Evolutionary conservation across 177 flowering plant genomes (phyloP).

Genomic region (Vitis hybrid): DNA sequence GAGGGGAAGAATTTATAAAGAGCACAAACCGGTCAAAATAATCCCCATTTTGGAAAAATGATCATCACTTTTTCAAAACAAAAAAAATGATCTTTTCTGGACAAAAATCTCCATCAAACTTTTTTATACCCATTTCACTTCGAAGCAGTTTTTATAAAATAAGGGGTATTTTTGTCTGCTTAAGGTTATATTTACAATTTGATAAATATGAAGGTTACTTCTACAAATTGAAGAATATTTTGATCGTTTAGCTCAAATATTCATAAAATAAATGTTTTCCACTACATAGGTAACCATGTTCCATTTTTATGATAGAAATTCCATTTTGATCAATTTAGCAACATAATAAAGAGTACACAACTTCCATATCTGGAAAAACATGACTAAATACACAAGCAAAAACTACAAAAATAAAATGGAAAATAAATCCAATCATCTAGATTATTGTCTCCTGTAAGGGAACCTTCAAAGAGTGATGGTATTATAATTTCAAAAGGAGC

Average conservation of each 20-base stretch:
- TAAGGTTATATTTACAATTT: neutral
- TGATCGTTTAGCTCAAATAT: neutral
- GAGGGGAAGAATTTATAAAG: no score
- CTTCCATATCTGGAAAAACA: neutral
- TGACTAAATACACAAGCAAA: neutral
- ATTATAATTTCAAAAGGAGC: neutral
- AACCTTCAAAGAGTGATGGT: neutral
- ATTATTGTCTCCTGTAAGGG: neutral
- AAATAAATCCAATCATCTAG: neutral
- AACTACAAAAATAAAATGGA: no score
- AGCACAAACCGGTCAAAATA: neutral
- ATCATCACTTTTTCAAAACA: neutral
- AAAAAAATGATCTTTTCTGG: no score
- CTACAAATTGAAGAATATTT: neutral
- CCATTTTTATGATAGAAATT: neutral
- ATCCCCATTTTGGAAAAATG: neutral
- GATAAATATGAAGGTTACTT: neutral
- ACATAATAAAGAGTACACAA: neutral
- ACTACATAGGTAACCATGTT: neutral
- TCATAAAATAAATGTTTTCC: neutral
- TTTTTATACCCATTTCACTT: no score
- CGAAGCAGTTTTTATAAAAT: neutral
- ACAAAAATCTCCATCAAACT: no score
- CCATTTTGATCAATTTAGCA: neutral
- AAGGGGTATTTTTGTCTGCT: neutral